Conservation (phyloP, 1,284 basidiomycete genomes). For the Flammula alnicola region DNA sequence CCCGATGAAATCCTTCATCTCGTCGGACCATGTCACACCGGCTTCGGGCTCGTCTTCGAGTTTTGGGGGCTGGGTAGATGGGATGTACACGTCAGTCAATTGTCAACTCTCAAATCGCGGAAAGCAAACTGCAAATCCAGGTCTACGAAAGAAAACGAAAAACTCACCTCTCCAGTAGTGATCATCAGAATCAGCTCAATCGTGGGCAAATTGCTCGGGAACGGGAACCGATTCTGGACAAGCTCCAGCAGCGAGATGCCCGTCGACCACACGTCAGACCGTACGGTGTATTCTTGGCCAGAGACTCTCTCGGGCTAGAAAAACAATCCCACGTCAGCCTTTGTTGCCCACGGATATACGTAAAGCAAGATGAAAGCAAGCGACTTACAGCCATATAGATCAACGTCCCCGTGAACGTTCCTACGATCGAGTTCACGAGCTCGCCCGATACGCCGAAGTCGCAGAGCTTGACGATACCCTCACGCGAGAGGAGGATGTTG, state of each 20-base stretch:
- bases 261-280: slow-evolving; percentile 97
- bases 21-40: slow-evolving; percentile 75
- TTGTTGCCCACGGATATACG: too few species aligned
- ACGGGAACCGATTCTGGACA: slow-evolving; percentile 93
- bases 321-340: slow-evolving; percentile 1
- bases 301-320: slow-evolving; percentile 89
- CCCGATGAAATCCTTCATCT: slow-evolving; percentile 94
- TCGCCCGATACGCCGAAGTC: slow-evolving; percentile 98
- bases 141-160: slow-evolving; percentile 12
- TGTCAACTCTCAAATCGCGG: slow-evolving; percentile 20
- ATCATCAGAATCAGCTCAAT: slow-evolving; percentile 95
- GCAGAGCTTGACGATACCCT: slow-evolving; percentile 89
- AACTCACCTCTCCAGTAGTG: slow-evolving; percentile 71
- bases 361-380: not conserved
- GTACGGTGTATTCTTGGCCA: slow-evolving; percentile 88
- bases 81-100: slow-evolving; percentile 6
- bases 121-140: slow-evolving; percentile 6
- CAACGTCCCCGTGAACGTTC: slow-evolving; percentile 95
- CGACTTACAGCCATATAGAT: slow-evolving; percentile 94
- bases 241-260: slow-evolving; percentile 97
- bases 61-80: slow-evolving; percentile 68
- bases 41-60: slow-evolving; percentile 67
- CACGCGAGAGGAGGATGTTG: slow-evolving; percentile 87
- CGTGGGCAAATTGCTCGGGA: slow-evolving; percentile 87
- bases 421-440: slow-evolving; percentile 87